These are phyloP conservation scores for Noccaea caerulescens DNA, from an alignment of 345 rosid species.

Conservation along the genomic window DNA sequence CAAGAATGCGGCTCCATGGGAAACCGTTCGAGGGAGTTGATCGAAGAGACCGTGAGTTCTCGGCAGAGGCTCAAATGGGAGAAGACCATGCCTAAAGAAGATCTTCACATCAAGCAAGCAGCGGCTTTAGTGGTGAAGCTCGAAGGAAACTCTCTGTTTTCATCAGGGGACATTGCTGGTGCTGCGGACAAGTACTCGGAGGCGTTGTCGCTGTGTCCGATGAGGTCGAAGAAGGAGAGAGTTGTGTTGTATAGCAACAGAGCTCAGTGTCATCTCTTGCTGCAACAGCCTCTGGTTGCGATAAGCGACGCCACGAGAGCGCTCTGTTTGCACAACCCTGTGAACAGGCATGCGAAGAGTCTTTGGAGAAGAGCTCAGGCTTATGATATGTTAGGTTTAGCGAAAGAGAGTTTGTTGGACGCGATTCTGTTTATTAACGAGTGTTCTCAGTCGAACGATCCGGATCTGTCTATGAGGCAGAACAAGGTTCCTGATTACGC, in stretches of 20 bases:
- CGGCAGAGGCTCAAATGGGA: constrained; percentile 89
- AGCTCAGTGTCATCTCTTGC: constrained; percentile 92
- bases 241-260: constrained; percentile 93
- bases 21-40: constrained; percentile 64
- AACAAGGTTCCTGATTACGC: constrained; percentile 99
- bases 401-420: constrained; percentile 95
- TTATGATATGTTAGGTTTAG: constrained; percentile 91
- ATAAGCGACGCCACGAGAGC: constrained; percentile 95
- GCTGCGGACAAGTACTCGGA: constrained; percentile 94
- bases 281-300: constrained; percentile 92
- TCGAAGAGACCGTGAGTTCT: constrained; percentile 73
- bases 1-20: constrained; percentile 68
- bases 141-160: constrained; percentile 96
- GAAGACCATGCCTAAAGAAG: constrained; percentile 93
- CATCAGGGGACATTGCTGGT: constrained; percentile 88
- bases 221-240: constrained; percentile 95
- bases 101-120: constrained; percentile 98
- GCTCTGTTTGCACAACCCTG: constrained; percentile 83
- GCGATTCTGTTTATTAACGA: constrained; percentile 96
- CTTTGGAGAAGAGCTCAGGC: constrained; percentile 99
- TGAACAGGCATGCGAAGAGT: constrained; percentile 92
- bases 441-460: constrained; percentile 96
- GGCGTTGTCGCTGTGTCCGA: constrained; percentile 85
- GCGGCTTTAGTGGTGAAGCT: constrained; percentile 92
- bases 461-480: constrained; percentile 86